These are phyloP conservation scores for Wickerhamomyces bisporus DNA, from an alignment of 805 yeast species.

Conservation along the genomic window DNA sequence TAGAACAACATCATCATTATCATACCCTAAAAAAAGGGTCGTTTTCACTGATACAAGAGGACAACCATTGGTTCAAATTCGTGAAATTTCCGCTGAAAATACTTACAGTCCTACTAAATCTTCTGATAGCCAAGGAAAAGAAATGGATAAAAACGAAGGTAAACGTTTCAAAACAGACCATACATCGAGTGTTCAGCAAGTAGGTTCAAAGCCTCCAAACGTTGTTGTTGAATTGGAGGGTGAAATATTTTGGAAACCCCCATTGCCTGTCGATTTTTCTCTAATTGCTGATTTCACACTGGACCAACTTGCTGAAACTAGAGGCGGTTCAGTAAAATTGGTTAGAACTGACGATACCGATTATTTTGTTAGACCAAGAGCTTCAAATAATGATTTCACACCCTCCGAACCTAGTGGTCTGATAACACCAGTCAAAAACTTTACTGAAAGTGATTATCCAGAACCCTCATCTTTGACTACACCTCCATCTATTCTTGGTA, in stretches of 20 bases:
- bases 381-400: neutral
- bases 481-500: too few relatives aligned
- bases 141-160: constrained; percentile 3
- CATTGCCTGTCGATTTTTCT: neutral
- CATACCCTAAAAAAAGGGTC: neutral
- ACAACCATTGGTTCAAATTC: neutral
- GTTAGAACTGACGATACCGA: constrained; percentile 4
- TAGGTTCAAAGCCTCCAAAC: too few relatives aligned
- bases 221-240: neutral
- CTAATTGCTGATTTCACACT: neutral
- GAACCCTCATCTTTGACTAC: neutral
- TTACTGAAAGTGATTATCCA: neutral
- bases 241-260: neutral
- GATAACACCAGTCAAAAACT: constrained; percentile 2
- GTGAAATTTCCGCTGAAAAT: neutral
- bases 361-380: neutral
- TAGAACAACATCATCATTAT: neutral
- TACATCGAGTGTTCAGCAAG: too few relatives aligned
- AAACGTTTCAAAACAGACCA: neutral
- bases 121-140: too few relatives aligned
- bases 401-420: constrained; percentile 10
- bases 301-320: neutral
- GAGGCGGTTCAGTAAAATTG: neutral
- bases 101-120: too few relatives aligned
- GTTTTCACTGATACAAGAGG: neutral